Percentiles rank a stretch among this genome's conserved stretches.
phyloP scores from a whole-genome alignment of 2,329 filamentous ascomycete genomes.

The Diplodia scrobiculata region DNA sequence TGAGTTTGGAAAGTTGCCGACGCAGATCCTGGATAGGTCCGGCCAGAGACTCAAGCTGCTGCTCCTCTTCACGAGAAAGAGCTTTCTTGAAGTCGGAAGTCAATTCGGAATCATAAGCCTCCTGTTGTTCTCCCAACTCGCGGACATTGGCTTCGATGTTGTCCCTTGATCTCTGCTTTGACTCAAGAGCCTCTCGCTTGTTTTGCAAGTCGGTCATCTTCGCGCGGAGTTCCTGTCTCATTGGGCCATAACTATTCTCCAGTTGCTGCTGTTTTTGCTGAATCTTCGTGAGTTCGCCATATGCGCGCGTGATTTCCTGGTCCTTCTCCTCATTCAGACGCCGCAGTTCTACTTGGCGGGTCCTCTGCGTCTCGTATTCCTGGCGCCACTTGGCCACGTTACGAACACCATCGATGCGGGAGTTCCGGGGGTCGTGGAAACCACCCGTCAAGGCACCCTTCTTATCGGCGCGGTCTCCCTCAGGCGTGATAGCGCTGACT shows the following conservation, averaged over 20 bases:
- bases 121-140: conserved; percentile 69
- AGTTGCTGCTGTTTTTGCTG: conserved; percentile 76
- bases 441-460: conserved; percentile 94
- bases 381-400: conserved; percentile 73
- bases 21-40: conserved; percentile 71
- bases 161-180: conserved; percentile 65
- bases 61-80: conserved; percentile 78
- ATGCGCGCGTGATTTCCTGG: conserved; percentile 84
- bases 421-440: conserved; percentile 83
- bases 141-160: conserved; percentile 65
- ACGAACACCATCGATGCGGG: conserved; percentile 81
- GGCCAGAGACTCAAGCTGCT: conserved; percentile 71
- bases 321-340: conserved; percentile 75
- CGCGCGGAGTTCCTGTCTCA: conserved; percentile 73
- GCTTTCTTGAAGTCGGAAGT: conserved; percentile 89
- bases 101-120: conserved; percentile 77
- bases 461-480: conserved; percentile 93
- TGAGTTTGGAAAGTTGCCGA: conserved; percentile 74
- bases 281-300: conserved; percentile 78
- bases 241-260: conserved; percentile 78
- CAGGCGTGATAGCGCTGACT: conserved; percentile 88
- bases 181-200: conserved; percentile 71
- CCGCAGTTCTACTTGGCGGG: conserved; percentile 66
- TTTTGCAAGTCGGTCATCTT: conserved; percentile 76
- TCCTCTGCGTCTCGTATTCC: conserved; percentile 68